Percentiles rank a stretch among this genome's conserved stretches.
These are phyloP conservation scores for Euphorbia tirucalli DNA, from an alignment of 345 rosid species.

Conservation along the genomic window DNA sequence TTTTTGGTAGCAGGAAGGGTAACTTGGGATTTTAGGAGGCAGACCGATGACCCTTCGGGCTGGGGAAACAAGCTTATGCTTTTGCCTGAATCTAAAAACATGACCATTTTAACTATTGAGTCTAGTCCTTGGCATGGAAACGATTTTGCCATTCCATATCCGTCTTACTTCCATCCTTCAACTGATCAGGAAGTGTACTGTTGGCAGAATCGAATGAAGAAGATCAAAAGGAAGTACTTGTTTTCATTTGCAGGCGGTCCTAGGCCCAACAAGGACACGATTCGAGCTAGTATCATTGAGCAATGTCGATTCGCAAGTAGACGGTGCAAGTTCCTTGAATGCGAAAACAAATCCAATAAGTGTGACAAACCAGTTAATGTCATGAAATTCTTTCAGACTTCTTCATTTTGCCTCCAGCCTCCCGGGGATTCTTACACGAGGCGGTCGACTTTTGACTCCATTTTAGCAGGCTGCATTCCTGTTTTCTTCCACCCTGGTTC, in stretches of 20 bases:
- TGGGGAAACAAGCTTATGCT: conserved; percentile 81
- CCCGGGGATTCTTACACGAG: conserved; percentile 82
- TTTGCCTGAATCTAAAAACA: conserved; percentile 61
- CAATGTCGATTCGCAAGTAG: conserved; percentile 59
- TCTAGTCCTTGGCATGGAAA: conserved; percentile 73
- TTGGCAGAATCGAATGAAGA: conserved; percentile 64
- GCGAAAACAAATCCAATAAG: background rate
- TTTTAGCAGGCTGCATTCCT: conserved; percentile 78
- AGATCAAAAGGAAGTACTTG: conserved; percentile 40
- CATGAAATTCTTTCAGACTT: conserved; percentile 55
- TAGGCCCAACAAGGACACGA: conserved; percentile 51
- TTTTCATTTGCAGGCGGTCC: conserved; percentile 69
- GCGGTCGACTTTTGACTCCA: conserved; percentile 76
- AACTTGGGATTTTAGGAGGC: conserved; percentile 83
- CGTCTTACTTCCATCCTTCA: conserved; percentile 79
- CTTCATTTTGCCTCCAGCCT: conserved; percentile 75
- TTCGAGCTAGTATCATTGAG: conserved; percentile 54
- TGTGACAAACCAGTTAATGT: conserved; percentile 39
- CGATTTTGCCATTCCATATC: conserved; percentile 77
- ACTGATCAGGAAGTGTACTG: conserved; percentile 40
- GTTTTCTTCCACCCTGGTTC: conserved; percentile 92
- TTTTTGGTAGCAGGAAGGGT: conserved; percentile 82
- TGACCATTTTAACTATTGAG: conserved; percentile 69
- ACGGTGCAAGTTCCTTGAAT: conserved; percentile 52
- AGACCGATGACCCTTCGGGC: conserved; percentile 37